These are phyloP conservation scores for Calonectria hawksworthii DNA, from an alignment of 2,329 filamentous ascomycete genomes.

Conservation along the genomic window DNA sequence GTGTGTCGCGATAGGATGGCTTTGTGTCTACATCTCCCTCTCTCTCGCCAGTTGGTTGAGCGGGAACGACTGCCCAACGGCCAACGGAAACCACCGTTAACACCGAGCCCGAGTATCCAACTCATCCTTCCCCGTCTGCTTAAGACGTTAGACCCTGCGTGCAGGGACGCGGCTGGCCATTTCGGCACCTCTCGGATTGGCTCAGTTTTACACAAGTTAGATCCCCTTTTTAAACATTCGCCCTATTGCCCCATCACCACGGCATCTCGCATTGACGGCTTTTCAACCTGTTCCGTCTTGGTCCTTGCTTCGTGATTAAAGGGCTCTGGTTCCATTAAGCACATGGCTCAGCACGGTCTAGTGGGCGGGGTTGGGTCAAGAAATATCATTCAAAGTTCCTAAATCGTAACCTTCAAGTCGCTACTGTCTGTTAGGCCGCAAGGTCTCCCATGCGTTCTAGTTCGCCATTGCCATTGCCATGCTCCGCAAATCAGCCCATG, in stretches of 20 bases:
- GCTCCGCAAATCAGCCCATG: slow-evolving; percentile 31
- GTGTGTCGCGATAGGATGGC: not conserved
- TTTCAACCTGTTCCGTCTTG: slow-evolving; percentile 8
- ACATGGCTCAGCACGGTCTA: slow-evolving; percentile 13
- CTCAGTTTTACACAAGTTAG: slow-evolving; percentile 22
- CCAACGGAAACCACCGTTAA: slow-evolving; percentile 17
- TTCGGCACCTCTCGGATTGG: not conserved
- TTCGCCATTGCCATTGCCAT: slow-evolving; percentile 18
- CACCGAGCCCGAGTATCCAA: slow-evolving; percentile 7
- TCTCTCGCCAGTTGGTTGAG: not conserved
- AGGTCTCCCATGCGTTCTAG: slow-evolving; percentile 11
- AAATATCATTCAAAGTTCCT: slow-evolving; percentile 31
- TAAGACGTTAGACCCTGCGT: slow-evolving; percentile 5
- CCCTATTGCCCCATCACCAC: slow-evolving; percentile 13
- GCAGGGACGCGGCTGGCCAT: not conserved
- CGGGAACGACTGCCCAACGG: slow-evolving; percentile 1
- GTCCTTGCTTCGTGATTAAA: slow-evolving; percentile 23
- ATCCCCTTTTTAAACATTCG: not conserved
- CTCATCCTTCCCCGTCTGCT: not conserved
- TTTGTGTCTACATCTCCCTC: not conserved
- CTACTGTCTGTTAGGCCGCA: slow-evolving; percentile 23
- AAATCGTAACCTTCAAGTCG: slow-evolving; percentile 16
- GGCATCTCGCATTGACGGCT: slow-evolving; percentile 18
- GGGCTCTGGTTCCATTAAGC: slow-evolving; percentile 18
- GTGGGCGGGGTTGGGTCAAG: slow-evolving; percentile 1